Conservation (phyloP, 306 rosid genomes). For the Acmispon strigosus region DNA sequence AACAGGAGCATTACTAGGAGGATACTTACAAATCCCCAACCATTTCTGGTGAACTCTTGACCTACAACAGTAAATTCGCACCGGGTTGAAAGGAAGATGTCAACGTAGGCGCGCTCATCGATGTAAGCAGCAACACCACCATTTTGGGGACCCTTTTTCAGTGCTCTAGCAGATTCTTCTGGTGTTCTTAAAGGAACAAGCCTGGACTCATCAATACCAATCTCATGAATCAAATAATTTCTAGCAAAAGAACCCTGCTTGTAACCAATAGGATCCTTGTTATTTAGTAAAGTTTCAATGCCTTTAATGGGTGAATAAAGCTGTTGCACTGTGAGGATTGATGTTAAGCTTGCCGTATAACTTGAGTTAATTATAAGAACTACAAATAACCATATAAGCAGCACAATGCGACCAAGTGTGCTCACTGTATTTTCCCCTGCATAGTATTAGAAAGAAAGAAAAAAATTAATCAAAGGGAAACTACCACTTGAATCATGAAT, state of each 20-base stretch:
- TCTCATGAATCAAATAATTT: constrained; percentile 53
- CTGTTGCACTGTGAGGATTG: constrained; percentile 90
- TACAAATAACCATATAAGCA: constrained; percentile 85
- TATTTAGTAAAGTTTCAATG: constrained; percentile 49
- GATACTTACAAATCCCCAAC: constrained; percentile 96
- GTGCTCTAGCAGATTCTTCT: constrained; percentile 55
- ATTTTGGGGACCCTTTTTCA: constrained; percentile 53
- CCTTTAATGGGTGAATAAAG: constrained; percentile 79
- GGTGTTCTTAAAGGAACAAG: constrained; percentile 59
- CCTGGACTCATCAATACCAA: constrained; percentile 55
- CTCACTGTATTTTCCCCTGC: constrained; percentile 91
- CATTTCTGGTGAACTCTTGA: constrained; percentile 86
- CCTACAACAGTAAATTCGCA: constrained; percentile 76
- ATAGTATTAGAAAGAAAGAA: neutral
- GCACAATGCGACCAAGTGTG: constrained; percentile 80
- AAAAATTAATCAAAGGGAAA: constrained; percentile 17
- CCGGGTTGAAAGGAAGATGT: constrained; percentile 76
- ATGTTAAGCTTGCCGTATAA: constrained; percentile 95
- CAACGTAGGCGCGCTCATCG: constrained; percentile 75
- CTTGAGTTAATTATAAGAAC: constrained; percentile 90
- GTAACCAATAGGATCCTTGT: constrained; percentile 72
- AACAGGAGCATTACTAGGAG: neutral
- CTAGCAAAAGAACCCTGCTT: constrained; percentile 60
- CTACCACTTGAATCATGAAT: neutral
- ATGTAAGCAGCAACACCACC: constrained; percentile 84